Evolutionary conservation across 176 grass and related monocot species (phyloP).

Genomic region (Aegilops bicornis): DNA sequence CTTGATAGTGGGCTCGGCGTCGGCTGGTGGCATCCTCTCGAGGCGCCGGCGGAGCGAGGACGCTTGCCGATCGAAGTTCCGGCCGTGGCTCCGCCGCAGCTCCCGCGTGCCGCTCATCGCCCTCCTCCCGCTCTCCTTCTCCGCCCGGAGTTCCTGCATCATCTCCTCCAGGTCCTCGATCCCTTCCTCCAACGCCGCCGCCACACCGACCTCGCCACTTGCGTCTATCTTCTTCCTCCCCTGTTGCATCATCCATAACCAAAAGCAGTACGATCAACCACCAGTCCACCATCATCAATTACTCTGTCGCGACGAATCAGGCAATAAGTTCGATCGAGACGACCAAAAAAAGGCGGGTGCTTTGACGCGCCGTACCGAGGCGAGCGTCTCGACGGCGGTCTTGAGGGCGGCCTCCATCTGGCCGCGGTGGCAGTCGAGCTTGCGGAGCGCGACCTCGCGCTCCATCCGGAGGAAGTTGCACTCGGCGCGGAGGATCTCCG

Average conservation of each 20-base stretch:
- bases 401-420: conserved; percentile 70
- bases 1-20: conserved; percentile 52
- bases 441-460: conserved; percentile 70
- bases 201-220: conserved; percentile 31
- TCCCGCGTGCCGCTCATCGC: conserved; percentile 12
- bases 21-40: conserved; percentile 56
- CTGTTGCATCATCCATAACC: conserved; percentile 27
- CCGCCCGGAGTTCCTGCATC: conserved; percentile 63
- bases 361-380: conserved; percentile 39
- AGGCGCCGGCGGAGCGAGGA: conserved; percentile 66
- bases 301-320: neutral
- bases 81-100: conserved; percentile 53
- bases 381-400: conserved; percentile 75
- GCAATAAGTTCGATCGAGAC: neutral
- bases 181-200: conserved; percentile 51
- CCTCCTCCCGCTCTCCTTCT: conserved; percentile 55
- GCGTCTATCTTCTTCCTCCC: conserved; percentile 81
- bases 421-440: conserved; percentile 71
- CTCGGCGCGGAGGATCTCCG: conserved; percentile 90
- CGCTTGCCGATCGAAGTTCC: conserved; percentile 91
- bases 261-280: neutral
- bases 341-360: neutral
- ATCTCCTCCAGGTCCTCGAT: conserved; percentile 78
- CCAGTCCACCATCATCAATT: neutral
- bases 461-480: conserved; percentile 96